Evolutionary conservation across 1,139 yeast species (phyloP).

Genomic region (Hyphopichia pseudoburtonii): DNA sequence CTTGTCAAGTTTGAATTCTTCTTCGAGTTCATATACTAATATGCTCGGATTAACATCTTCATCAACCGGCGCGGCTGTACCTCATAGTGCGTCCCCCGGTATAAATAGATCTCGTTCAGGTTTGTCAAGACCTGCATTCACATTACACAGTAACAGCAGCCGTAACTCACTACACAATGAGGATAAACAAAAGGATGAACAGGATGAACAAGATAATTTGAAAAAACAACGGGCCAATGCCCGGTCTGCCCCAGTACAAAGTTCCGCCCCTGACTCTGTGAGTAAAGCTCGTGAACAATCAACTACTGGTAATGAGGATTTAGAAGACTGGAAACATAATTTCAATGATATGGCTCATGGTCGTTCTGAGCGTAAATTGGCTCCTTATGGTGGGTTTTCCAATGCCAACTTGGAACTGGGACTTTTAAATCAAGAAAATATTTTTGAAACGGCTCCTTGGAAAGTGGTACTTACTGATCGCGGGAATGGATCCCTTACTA

Average conservation of each 20-base stretch:
- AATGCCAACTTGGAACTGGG: slow-evolving; percentile 48
- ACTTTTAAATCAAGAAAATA: slow-evolving; percentile 45
- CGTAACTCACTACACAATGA: slow-evolving; percentile 32
- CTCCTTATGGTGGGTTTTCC: slow-evolving; percentile 80
- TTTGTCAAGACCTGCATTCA: slow-evolving; percentile 21
- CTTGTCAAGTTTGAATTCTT: slow-evolving; percentile 16
- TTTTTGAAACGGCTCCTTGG: slow-evolving; percentile 79
- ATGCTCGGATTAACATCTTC: slow-evolving; percentile 10
- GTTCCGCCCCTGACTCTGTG: too few relatives aligned
- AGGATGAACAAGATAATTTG: slow-evolving; percentile 16
- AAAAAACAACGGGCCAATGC: too few relatives aligned
- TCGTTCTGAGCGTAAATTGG: slow-evolving; percentile 35
- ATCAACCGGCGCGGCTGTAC: slow-evolving; percentile 4
- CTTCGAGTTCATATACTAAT: slow-evolving; percentile 14
- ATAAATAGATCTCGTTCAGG: slow-evolving; percentile 21
- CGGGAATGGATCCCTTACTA: slow-evolving; percentile 87
- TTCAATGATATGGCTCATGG: slow-evolving; percentile 34
- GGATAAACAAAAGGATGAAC: slow-evolving; percentile 22
- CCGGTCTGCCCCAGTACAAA: neutral
- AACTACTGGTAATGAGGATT: slow-evolving; percentile 2
- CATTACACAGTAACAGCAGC: slow-evolving; percentile 29
- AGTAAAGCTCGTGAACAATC: neutral
- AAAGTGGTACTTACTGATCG: slow-evolving; percentile 63
- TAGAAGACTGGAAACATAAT: slow-evolving; percentile 16
- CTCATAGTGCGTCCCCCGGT: too few relatives aligned